Evolutionary conservation across 2,329 filamentous ascomycete genomes (phyloP).

Genomic region (Rutstroemia sp.): DNA sequence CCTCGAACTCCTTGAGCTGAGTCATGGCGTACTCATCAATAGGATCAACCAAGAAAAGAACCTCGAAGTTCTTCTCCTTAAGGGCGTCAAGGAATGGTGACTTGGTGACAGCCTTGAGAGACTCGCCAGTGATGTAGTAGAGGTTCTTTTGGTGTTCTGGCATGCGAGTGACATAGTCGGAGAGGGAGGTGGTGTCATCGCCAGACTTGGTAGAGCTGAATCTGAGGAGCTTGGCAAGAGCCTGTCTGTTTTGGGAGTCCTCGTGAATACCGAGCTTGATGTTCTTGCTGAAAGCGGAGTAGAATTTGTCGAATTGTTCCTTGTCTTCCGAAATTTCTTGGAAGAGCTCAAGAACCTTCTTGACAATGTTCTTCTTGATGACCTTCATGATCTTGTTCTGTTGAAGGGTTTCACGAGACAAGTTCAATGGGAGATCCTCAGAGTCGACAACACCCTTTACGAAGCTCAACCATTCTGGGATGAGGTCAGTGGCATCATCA

Average conservation of each 20-base stretch:
- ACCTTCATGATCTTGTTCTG: slow-evolving; percentile 99
- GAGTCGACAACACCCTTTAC: slow-evolving; percentile 99
- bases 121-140: slow-evolving; percentile 99
- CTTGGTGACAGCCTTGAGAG: slow-evolving; percentile 94
- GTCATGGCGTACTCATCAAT: slow-evolving; percentile 48
- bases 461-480: slow-evolving; percentile 98
- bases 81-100: slow-evolving; percentile 98
- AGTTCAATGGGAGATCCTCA: slow-evolving; percentile 97
- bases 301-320: slow-evolving; percentile 99
- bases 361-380: slow-evolving; percentile 99
- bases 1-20: slow-evolving; percentile 85
- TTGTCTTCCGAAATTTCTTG: slow-evolving; percentile 98
- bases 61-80: slow-evolving; percentile 99
- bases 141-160: slow-evolving; percentile 99
- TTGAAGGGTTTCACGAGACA: slow-evolving; percentile 99
- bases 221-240: slow-evolving; percentile 95
- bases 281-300: slow-evolving; percentile 99
- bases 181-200: slow-evolving; percentile 87
- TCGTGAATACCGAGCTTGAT: slow-evolving; percentile 99
- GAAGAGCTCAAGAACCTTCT: slow-evolving; percentile 99
- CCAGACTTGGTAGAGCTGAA: slow-evolving; percentile 99
- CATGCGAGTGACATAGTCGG: slow-evolving; percentile 99
- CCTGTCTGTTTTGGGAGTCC: slow-evolving; percentile 91
- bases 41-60: slow-evolving; percentile 97
- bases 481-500: slow-evolving; percentile 96